Evolutionary conservation across 495 filamentous ascomycete genomes (phyloP), one percentile per base, ranked within the genome.

Genomic region (Tuber microsphaerosporum): DNA sequence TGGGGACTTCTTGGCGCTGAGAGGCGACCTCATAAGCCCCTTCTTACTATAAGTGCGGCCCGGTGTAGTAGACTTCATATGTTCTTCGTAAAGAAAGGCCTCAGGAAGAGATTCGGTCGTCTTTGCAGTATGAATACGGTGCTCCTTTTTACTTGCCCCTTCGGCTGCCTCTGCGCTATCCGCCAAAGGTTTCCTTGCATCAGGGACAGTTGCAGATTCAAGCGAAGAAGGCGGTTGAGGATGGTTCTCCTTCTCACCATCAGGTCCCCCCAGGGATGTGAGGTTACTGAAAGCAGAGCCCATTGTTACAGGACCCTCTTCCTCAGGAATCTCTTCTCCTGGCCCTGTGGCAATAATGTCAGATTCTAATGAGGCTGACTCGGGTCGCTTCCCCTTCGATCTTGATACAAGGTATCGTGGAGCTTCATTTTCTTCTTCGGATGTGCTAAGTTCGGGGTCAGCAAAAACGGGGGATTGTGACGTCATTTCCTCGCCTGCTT

Each of bases 41-140:
- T 75, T 72, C 46, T 73, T 79, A 16, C 78, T 79, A 46, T 81
- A 81, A n/a, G 73, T 77, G 39, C 71, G 70, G 19, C 44, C 80
- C 31, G 79, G 79, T 7, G 79, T 81, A 17, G 65, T 71, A 20
- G 74, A 73, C 74, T 78, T 81, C 51, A 78, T 81, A 41, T 81
- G 78, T 31, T 81, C 79, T 37, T 75, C 79, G 45, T 81, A 81
- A 31, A 81, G 72, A 51, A 81, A 81, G 14, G 73, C 79, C n/a
- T 78, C 79, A n/a, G 80, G 80, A 26, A 81, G 48, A 20, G 69
- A 44, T 34, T 75, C 74, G 19, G 61, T 69, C 46, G 45, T 26
- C 43, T 73, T 73, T 39, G 37, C 51, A 26, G 39, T 43, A 56
- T 56, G 37, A n/a, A 51, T 56, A 34, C 34, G 43, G 14, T 51